These are phyloP conservation scores for Letharia lupina DNA, from an alignment of 495 filamentous ascomycete genomes.

Conservation along the genomic window DNA sequence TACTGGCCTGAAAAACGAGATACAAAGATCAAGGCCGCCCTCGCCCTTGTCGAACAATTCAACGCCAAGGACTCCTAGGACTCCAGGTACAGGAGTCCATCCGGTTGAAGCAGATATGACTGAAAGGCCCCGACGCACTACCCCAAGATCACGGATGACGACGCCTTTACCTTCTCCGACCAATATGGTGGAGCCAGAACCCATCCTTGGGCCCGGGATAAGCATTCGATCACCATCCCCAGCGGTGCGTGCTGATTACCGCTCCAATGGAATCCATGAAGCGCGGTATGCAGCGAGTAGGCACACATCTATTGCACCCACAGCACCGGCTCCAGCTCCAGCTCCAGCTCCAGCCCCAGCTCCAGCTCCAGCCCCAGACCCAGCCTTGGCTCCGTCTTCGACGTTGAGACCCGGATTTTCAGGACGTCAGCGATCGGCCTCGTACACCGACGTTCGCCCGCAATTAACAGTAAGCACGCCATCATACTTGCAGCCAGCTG, in stretches of 20 bases:
- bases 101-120: constrained; percentile 17
- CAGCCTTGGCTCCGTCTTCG: neutral
- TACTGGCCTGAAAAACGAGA: constrained; percentile 18
- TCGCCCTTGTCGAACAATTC: constrained; percentile 16
- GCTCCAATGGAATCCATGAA: neutral
- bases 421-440: constrained; percentile 18
- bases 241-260: neutral
- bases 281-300: neutral
- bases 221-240: constrained; percentile 22
- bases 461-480: constrained; percentile 14
- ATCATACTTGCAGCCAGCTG: constrained; percentile 7
- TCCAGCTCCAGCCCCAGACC: neutral
- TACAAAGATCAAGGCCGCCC: constrained; percentile 18
- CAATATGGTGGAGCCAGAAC: constrained; percentile 1
- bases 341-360: neutral
- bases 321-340: neutral
- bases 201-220: constrained; percentile 17
- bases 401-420: constrained; percentile 13
- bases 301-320: constrained; percentile 3
- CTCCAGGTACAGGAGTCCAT: neutral
- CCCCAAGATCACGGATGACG: constrained; percentile 16
- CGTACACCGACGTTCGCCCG: constrained; percentile 18
- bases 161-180: constrained; percentile 14
- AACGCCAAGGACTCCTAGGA: constrained; percentile 1
- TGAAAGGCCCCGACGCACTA: neutral